Evolutionary conservation across 768 basidiomycete species (phyloP), one percentile per base, ranked within the genome.

Genomic region (Mycena indigotica): DNA sequence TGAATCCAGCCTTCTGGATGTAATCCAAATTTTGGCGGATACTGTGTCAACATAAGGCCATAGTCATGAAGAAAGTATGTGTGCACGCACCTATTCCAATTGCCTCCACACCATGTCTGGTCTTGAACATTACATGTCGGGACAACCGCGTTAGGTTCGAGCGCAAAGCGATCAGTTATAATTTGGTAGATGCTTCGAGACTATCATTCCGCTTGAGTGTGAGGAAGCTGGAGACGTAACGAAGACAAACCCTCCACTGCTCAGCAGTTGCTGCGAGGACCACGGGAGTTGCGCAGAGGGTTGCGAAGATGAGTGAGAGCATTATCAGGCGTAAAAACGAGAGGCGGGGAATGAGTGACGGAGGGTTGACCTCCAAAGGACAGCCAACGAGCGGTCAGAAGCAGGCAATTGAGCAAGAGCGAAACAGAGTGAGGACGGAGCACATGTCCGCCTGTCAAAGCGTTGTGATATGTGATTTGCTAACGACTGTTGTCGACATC

Each of bases 91-190:
- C 84, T 77, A 52, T 82, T 84, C 89, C 90, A 93, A n/a, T 86
- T 91, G 4, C 92, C 91, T n/a, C 92, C 92, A 59, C 91, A 94
- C 78, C 84, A 91, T 1, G 86, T 87, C 66, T 84, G 87, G 21
- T 77, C 67, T 25, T 70, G 75, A 4, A 84, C 79, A 64, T 88
- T 77, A 67, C 90, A 92, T 50, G 76, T 66, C 56, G 73, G 80
- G 29, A 73, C 70, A 66, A 80, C 74, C 1, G 83, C 74, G n/a
- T 81, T 81, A 0, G 75, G 66, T 8, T 86, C 83, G 12, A 90
- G 78, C 17, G 91, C 89, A 68, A 83, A 94, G 39, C 91, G 86
- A 70, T 93, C 90, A 2, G 84, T 86, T 54, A 92, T 81, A 58
- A 90, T 66, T 86, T 93, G 91, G 74, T 93, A 93, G 61, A 92